phyloP scores from a whole-genome alignment of 1,284 basidiomycete genomes.

The Cryptococcus sp. region DNA sequence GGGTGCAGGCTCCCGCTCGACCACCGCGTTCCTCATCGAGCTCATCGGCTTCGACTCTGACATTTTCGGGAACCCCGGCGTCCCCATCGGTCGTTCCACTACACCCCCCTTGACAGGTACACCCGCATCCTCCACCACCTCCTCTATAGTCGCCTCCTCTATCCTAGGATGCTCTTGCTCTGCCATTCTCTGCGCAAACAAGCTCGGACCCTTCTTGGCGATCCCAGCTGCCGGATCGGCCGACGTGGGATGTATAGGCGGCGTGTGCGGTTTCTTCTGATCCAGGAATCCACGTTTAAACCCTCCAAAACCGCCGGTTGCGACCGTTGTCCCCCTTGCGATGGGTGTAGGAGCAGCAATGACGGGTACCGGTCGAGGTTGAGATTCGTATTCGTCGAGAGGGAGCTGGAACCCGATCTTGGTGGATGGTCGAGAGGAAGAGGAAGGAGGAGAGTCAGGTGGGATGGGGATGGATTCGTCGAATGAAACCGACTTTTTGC shows the following conservation, averaged over 20 bases:
- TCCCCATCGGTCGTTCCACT: neutral
- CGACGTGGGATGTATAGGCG: neutral
- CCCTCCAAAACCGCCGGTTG: constrained; percentile 23
- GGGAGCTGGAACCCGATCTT: constrained; percentile 28
- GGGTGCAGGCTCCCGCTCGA: constrained; percentile 18
- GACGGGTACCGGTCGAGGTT: constrained; percentile 25
- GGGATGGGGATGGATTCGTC: constrained; percentile 35
- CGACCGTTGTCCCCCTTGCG: constrained; percentile 1
- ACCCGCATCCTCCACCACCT: neutral
- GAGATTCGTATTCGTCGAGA: constrained; percentile 12
- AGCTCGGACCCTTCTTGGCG: constrained; percentile 28
- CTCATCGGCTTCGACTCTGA: constrained; percentile 23
- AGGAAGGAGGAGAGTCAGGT: constrained; percentile 27
- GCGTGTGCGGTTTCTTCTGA: neutral
- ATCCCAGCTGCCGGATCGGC: neutral
- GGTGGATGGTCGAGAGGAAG: neutral
- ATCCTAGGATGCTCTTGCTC: constrained; percentile 3
- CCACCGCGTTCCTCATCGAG: constrained; percentile 25
- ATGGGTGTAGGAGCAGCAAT: constrained; percentile 26
- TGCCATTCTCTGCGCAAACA: constrained; percentile 26
- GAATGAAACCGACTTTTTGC: constrained; percentile 42
- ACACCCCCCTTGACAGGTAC: neutral
- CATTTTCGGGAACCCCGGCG: constrained; percentile 14
- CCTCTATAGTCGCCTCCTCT: neutral
- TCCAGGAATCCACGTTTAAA: constrained; percentile 36